Conservation (phyloP, 306 rosid species). For the Begonia peltatifolia region DNA sequence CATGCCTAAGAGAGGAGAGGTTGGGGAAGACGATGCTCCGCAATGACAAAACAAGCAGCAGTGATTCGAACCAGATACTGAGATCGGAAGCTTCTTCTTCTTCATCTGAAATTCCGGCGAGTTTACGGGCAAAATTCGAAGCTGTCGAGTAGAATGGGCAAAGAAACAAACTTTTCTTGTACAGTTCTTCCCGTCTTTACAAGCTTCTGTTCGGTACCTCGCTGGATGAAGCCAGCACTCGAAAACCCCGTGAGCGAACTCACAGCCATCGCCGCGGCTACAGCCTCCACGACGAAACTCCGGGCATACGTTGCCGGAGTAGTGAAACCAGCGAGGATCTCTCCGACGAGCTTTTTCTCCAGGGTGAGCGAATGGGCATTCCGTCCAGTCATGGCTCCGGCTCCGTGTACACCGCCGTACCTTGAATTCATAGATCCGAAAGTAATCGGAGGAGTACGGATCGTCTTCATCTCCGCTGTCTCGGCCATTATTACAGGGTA, state of each 20-base stretch:
- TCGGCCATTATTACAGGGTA: constrained; percentile 33
- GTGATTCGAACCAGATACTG: constrained; percentile 23
- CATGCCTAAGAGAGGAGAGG: constrained; percentile 53
- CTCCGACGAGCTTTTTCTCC: constrained; percentile 89
- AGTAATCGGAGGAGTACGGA: constrained; percentile 62
- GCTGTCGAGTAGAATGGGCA: constrained; percentile 69
- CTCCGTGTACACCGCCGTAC: constrained; percentile 71
- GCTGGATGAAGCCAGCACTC: constrained; percentile 93
- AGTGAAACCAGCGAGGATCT: constrained; percentile 55
- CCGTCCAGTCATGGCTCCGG: constrained; percentile 97
- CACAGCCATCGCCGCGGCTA: constrained; percentile 59
- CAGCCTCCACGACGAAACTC: constrained; percentile 71
- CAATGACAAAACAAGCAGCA: constrained; percentile 36
- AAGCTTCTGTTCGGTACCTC: constrained; percentile 81
- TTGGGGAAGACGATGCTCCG: constrained; percentile 38
- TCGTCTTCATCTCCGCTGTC: constrained; percentile 27
- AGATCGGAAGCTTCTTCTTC: constrained; percentile 22
- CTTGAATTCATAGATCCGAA: constrained; percentile 88
- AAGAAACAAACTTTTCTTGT: constrained; percentile 82
- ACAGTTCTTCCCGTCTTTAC: constrained; percentile 82
- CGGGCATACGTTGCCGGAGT: constrained; percentile 58
- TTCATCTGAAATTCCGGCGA: constrained; percentile 22
- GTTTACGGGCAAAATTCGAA: constrained; percentile 38
- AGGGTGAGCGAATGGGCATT: constrained; percentile 78
- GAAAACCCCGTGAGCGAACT: constrained; percentile 76